Evolutionary conservation across 768 basidiomycete genomes (phyloP).

Genomic region (Floccularia luteovirens): DNA sequence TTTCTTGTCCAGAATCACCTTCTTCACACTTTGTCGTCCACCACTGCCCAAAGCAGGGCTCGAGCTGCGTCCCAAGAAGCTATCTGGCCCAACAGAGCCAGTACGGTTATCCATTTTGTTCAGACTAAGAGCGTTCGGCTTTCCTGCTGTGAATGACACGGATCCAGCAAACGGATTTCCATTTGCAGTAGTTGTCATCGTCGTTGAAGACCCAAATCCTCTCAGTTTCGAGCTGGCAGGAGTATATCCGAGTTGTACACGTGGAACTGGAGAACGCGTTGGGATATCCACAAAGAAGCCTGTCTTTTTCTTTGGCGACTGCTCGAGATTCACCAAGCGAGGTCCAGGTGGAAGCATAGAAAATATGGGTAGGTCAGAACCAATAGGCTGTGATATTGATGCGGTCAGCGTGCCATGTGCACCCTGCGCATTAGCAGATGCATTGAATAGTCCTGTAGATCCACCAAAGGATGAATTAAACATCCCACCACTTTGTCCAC

Average conservation of each 20-base stretch:
- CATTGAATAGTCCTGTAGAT: slow-evolving; percentile 17
- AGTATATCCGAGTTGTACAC: slow-evolving; percentile 57
- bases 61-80: slow-evolving; percentile 49
- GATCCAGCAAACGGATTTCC: slow-evolving; percentile 28
- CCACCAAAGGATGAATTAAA: slow-evolving; percentile 20
- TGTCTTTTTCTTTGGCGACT: slow-evolving; percentile 65
- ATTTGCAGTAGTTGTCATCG: slow-evolving; percentile 26
- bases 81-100: slow-evolving; percentile 43
- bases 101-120: slow-evolving; percentile 38
- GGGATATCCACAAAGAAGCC: slow-evolving; percentile 74
- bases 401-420: slow-evolving; percentile 64
- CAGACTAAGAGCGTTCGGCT: slow-evolving; percentile 45
- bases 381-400: slow-evolving; percentile 84
- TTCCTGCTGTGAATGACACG: slow-evolving; percentile 47
- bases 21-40: slow-evolving; percentile 80
- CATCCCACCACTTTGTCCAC: slow-evolving; percentile 30
- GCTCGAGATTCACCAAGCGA: slow-evolving; percentile 52
- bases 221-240: slow-evolving; percentile 65
- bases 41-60: slow-evolving; percentile 66
- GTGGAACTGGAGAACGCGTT: slow-evolving; percentile 62
- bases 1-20: slow-evolving; percentile 83
- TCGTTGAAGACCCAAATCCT: slow-evolving; percentile 53
- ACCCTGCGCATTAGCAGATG: slow-evolving; percentile 32
- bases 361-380: slow-evolving; percentile 64
- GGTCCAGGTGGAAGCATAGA: slow-evolving; percentile 69